These are phyloP conservation scores for Golubevia pallescens DNA, from an alignment of 1,284 basidiomycete species.

Conservation along the genomic window DNA sequence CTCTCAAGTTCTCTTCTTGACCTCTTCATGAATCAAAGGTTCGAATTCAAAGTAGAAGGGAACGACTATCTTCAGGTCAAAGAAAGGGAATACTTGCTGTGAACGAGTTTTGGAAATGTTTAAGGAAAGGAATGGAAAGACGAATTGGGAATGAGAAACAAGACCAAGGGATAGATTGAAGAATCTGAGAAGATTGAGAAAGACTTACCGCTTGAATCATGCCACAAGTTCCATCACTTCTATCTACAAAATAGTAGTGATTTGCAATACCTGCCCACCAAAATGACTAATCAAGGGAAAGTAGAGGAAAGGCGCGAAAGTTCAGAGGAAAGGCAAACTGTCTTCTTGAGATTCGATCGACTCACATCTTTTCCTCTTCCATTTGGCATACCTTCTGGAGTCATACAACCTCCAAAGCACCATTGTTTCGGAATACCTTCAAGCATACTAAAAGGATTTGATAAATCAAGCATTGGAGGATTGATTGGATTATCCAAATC, in stretches of 20 bases:
- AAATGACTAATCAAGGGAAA: conserved; percentile 5
- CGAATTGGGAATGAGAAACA: too few relatives aligned
- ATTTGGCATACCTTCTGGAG: conserved; percentile 3
- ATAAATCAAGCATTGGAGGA: conserved; percentile 15
- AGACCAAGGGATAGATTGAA: too few relatives aligned
- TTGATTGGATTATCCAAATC: conserved; percentile 24
- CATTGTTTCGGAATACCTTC: conserved; percentile 27
- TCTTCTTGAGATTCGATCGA: too few relatives aligned
- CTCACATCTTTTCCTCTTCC: not conserved
- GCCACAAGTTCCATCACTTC: conserved; percentile 23
- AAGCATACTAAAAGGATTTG: conserved; percentile 24
- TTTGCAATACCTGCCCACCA: conserved; percentile 35
- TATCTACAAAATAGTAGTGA: conserved; percentile 29
- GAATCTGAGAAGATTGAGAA: conserved; percentile 30
- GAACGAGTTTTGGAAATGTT: too few relatives aligned
- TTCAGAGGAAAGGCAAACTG: too few relatives aligned
- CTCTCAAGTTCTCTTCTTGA: too few relatives aligned
- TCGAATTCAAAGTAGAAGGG: too few relatives aligned
- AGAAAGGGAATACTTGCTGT: too few relatives aligned
- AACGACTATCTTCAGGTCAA: too few relatives aligned
- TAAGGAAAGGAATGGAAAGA: too few relatives aligned
- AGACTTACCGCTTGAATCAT: conserved; percentile 30
- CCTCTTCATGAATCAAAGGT: too few relatives aligned
- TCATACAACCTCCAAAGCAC: conserved; percentile 19
- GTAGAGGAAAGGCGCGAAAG: not conserved